phyloP scores from a whole-genome alignment of 352 stramenopile species.

The Pythium phragmiticola region DNA sequence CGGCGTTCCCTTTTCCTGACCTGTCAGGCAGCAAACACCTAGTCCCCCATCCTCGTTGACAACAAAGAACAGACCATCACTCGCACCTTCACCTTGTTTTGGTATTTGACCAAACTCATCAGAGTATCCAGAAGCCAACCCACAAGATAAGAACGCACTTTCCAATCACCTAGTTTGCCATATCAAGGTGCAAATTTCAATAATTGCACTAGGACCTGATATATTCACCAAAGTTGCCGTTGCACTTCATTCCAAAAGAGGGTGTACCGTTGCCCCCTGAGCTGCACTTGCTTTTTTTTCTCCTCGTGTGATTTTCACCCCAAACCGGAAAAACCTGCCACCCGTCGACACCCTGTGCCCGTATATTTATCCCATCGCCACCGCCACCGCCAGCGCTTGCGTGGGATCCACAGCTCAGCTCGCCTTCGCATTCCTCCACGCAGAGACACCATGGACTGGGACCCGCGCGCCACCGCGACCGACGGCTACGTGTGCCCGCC shows the following conservation, averaged over 20 bases:
- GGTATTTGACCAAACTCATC: neutral
- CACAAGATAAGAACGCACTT: neutral
- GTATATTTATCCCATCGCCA: conserved; percentile 17
- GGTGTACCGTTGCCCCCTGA: neutral
- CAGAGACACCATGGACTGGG: conserved; percentile 59
- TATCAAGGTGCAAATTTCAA: neutral
- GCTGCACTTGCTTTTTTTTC: conserved; percentile 25
- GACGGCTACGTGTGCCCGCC: conserved; percentile 83
- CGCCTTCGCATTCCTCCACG: neutral
- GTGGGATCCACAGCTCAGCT: conserved; percentile 2
- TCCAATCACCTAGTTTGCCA: neutral
- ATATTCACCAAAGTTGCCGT: conserved; percentile 4
- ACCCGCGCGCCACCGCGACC: conserved; percentile 43
- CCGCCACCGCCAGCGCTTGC: neutral
- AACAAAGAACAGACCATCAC: conserved; percentile 29
- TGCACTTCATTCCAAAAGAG: neutral
- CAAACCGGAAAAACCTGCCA: conserved; percentile 14
- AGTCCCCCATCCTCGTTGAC: conserved; percentile 20
- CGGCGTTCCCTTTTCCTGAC: conserved; percentile 13
- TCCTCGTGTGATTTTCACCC: conserved; percentile 17
- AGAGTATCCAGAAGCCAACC: neutral
- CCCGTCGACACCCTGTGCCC: neutral
- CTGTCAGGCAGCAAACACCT: conserved; percentile 17
- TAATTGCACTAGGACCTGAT: neutral
- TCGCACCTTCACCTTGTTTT: conserved; percentile 19